Evolutionary conservation across 148 eudicot species (phyloP).

Genomic region (Cornus florida): DNA sequence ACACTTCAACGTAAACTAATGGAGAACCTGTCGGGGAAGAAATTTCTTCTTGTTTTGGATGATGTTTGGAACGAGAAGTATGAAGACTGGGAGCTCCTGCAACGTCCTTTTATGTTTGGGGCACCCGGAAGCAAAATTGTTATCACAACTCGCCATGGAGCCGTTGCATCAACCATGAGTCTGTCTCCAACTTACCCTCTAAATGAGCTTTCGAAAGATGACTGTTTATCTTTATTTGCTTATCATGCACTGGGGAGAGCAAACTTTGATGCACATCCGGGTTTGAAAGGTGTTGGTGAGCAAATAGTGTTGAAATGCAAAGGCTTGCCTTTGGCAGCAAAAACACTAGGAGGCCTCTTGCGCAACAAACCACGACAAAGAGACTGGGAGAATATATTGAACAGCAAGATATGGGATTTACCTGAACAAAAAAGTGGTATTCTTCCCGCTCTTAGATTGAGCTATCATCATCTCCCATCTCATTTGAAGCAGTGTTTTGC

Average conservation of each 20-base stretch:
- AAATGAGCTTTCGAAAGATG: background rate
- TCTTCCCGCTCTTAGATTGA: constrained; percentile 17
- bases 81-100: background rate
- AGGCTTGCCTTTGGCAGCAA: constrained; percentile 29
- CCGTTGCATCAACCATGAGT: constrained; percentile 4
- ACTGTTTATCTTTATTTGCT: background rate
- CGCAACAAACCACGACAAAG: background rate
- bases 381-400: constrained; percentile 16
- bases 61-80: constrained; percentile 22
- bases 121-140: constrained; percentile 25
- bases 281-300: constrained; percentile 2
- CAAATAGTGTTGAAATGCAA: constrained; percentile 18
- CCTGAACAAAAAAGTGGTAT: background rate
- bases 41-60: constrained; percentile 21
- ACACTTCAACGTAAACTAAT: background rate
- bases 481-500: constrained; percentile 23
- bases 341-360: constrained; percentile 21
- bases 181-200: constrained; percentile 1
- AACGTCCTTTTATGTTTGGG: background rate
- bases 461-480: constrained; percentile 28
- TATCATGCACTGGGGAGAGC: background rate
- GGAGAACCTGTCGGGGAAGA: background rate
- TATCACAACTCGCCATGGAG: constrained; percentile 15
- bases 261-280: background rate
- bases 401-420: background rate